Base-by-base conservation (phyloP, 208 protist genomes). In the Leishmania aethiopica region DNA sequence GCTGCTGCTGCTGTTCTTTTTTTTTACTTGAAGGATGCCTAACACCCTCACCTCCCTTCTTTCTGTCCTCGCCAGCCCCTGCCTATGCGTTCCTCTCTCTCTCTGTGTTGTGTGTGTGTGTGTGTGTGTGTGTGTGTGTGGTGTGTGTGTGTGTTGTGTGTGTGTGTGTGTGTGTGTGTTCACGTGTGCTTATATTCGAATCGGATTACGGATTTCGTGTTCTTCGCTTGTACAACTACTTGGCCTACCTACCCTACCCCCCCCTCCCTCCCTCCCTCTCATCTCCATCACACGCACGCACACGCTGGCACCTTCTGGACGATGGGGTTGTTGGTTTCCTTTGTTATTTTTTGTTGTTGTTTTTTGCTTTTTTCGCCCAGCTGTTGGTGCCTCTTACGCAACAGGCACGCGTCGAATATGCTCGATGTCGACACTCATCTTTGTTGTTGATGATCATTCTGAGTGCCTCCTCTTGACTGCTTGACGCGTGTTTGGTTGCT, bases 121-220 rank as follows among this genome's bases (percentile, higher is more conserved):
- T 19, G 8, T 40, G 64, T 40, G 32, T 70, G 64, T 70, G 35
- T 62, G 72, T 76, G 75, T 67, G 17, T 78, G 75, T 78, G 67
- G 75, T 78, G 75, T 78, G 75, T 53, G n/a, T 73, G 37, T 71
- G 37, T 73, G 42, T 53, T n/a, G n/a, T n/a, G n/a, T 75, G 42
- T 75, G 49, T 75, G 49, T 60, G 71, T 75, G 75, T 67, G 15
- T 78, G 75, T 78, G 75, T 78, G 75, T 78, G 75, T 53, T 22
- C 10, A 28, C 19, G 75, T 67, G 57, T 69, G 75, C 22, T 64
- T 78, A 22, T 2, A 17, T 22, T 17, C 22, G 74, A 28, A 35
- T 53, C 70, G 13, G 37, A 25, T 22, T 49, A 8, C 11, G 15
- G 35, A 7, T 70, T 47, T 70, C 64, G 5, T 66, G 6, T 78